Conservation (phyloP, 2,329 filamentous ascomycete genomes). For the Monilinia fructigena region DNA sequence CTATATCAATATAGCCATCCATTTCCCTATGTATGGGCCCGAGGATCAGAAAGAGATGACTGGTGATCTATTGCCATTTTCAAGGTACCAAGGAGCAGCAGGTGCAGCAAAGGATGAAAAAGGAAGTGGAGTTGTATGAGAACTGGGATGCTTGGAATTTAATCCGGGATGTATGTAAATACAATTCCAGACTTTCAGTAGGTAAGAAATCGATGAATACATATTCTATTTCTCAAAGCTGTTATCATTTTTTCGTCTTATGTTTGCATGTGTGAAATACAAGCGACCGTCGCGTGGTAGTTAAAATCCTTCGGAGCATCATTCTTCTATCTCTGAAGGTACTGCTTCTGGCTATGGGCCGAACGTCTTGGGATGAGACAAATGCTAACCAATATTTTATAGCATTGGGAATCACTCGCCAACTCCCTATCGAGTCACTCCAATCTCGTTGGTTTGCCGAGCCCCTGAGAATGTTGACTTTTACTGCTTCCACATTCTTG, state of each 20-base stretch:
- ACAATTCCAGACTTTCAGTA: slow-evolving; percentile 75
- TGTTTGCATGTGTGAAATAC: slow-evolving; percentile 24
- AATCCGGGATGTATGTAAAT: slow-evolving; percentile 81
- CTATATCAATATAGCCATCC: slow-evolving; percentile 76
- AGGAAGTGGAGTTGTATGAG: slow-evolving; percentile 67
- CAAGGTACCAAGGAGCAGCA: slow-evolving; percentile 38
- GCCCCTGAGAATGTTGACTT: slow-evolving; percentile 61
- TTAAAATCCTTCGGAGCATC: slow-evolving; percentile 36
- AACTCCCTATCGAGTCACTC: slow-evolving; percentile 58
- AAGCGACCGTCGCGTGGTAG: slow-evolving; percentile 26
- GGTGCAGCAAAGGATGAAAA: slow-evolving; percentile 42
- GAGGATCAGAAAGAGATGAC: slow-evolving; percentile 49
- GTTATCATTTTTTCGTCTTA: not conserved
- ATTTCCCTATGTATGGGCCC: slow-evolving; percentile 80
- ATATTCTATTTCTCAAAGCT: slow-evolving; percentile 23
- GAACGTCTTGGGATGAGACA: not conserved
- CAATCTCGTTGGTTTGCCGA: slow-evolving; percentile 70
- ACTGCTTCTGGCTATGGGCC: slow-evolving; percentile 26
- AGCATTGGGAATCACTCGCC: slow-evolving; percentile 54
- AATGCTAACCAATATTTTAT: slow-evolving; percentile 29
- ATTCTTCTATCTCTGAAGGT: slow-evolving; percentile 35
- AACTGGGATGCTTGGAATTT: slow-evolving; percentile 94
- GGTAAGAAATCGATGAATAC: slow-evolving; percentile 59
- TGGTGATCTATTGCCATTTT: slow-evolving; percentile 38
- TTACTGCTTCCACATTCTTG: slow-evolving; percentile 55